These are phyloP conservation scores for Eutrema japonicum DNA, from an alignment of 345 rosid genomes.

Conservation along the genomic window DNA sequence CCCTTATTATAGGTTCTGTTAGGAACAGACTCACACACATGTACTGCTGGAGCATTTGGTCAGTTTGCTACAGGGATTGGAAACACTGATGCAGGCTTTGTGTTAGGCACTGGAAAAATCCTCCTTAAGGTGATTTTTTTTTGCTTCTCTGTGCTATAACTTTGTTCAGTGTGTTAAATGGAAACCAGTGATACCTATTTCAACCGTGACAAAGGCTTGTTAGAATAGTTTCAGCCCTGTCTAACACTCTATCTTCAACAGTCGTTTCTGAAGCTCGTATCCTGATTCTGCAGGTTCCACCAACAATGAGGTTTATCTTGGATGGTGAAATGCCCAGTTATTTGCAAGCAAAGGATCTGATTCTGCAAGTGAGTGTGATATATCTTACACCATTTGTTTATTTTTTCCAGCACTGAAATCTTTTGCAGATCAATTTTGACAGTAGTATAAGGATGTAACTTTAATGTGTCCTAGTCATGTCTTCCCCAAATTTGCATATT, in stretches of 20 bases:
- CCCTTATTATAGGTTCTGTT: conserved; percentile 65
- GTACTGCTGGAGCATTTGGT: conserved; percentile 98
- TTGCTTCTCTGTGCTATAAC: neutral
- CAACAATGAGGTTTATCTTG: conserved; percentile 88
- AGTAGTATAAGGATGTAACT: conserved; percentile 5
- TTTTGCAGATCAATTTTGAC: neutral
- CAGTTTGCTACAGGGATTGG: conserved; percentile 99
- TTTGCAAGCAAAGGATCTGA: conserved; percentile 94
- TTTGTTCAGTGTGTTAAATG: neutral
- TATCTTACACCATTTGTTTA: conserved; percentile 9
- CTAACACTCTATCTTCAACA: neutral
- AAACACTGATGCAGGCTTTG: conserved; percentile 97
- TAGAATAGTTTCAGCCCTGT: neutral
- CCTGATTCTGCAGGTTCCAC: conserved; percentile 72
- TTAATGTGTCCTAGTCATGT: conserved; percentile 19
- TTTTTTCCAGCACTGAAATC: neutral
- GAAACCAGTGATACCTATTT: conserved; percentile 16
- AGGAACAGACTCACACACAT: conserved; percentile 97
- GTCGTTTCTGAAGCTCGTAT: conserved; percentile 20
- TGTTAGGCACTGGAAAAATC: conserved; percentile 88
- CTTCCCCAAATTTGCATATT: conserved; percentile 6
- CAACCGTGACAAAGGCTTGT: neutral
- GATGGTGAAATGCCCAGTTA: conserved; percentile 98
- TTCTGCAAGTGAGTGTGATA: conserved; percentile 75
- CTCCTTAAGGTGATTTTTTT: conserved; percentile 69